A percentile compares a stretch with the other conserved stretches of the same genome.
Conservation (phyloP, 495 filamentous ascomycete species). For the Cercophora newfieldiana region DNA sequence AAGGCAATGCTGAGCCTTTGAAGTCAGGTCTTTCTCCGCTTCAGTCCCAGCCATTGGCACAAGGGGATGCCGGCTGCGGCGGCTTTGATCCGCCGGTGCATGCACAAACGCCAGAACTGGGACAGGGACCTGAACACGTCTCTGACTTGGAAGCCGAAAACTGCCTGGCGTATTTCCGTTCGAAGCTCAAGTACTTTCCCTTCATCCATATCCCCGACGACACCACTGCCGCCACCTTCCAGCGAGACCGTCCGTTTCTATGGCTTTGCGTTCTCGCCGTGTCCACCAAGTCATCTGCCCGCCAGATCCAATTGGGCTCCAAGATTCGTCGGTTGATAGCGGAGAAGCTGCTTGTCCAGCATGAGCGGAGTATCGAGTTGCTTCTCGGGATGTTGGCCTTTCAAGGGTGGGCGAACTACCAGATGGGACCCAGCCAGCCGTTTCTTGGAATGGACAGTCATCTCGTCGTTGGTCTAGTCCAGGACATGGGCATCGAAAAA, state of each 20-base stretch:
- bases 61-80: too few species aligned
- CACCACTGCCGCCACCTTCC: constrained; percentile 47
- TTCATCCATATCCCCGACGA: constrained; percentile 43
- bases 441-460: constrained; percentile 37
- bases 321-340: constrained; percentile 45
- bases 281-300: constrained; percentile 30
- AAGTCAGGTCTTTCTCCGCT: too few species aligned
- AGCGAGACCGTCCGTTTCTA: constrained; percentile 48
- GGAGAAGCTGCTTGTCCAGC: constrained; percentile 44
- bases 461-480: constrained; percentile 48
- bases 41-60: too few species aligned
- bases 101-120: too few species aligned
- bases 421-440: constrained; percentile 2
- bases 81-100: too few species aligned
- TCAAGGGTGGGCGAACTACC: constrained; percentile 40
- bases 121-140: constrained; percentile 14
- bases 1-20: too few species aligned
- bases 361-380: constrained; percentile 50
- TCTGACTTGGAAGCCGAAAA: constrained; percentile 41
- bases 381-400: constrained; percentile 52
- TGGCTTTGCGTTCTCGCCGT: constrained; percentile 55
- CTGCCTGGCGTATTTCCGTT: constrained; percentile 40
- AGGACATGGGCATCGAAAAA: constrained; percentile 55
- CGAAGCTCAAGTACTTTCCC: constrained; percentile 42
- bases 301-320: constrained; percentile 39